Base-by-base conservation (phyloP, 176 grass and related monocot genomes). In the Eremochloa ophiuroides region DNA sequence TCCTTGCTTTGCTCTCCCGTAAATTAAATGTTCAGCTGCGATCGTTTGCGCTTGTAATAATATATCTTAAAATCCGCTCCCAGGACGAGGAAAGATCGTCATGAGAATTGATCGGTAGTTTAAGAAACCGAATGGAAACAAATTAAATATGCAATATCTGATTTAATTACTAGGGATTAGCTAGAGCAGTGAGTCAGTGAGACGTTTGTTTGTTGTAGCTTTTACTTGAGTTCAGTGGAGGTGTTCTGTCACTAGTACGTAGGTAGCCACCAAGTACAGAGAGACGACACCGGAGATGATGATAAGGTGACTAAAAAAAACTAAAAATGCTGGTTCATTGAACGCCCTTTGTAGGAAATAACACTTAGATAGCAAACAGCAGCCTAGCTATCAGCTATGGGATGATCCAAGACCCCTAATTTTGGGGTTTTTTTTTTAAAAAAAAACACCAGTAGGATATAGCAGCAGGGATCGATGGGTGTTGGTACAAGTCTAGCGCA, bases 401-500 rank as follows among this genome's bases (percentile, higher is more conserved):
- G n/a, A n/a, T 51, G 25, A 60, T 71, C 79, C 20, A 58, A 29
- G 38, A 13, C 31, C 69, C 69, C 27, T 46, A 16, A 12, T 39
- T 25, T 17, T 37, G 2, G 22, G n/a, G n/a, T n/a, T n/a, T n/a
- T n/a, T n/a, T n/a, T n/a, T n/a, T n/a, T n/a, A n/a, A 14, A 29
- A 37, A 38, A 59, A 59, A 69, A 17, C 3, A 16, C 9, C 46
- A 46, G 8, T 71, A 29, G 31, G 5, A 28, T 22, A 28, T 22
- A 74, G 70, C 67, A 50, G 41, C 47, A n/a, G 5, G 13, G 59
- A 62, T 28, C 26, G 26, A 26, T 23, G 4, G 20, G 12, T 47
- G 23, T 22, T 20, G 35, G 14, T 13, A 22, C 73, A 76, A 80
- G 64, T 75, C 40, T 84, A 62, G 38, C 25, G 22, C 70, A 80